phyloP scores from a whole-genome alignment of 306 rosid genomes.

The Malus asiatica region DNA sequence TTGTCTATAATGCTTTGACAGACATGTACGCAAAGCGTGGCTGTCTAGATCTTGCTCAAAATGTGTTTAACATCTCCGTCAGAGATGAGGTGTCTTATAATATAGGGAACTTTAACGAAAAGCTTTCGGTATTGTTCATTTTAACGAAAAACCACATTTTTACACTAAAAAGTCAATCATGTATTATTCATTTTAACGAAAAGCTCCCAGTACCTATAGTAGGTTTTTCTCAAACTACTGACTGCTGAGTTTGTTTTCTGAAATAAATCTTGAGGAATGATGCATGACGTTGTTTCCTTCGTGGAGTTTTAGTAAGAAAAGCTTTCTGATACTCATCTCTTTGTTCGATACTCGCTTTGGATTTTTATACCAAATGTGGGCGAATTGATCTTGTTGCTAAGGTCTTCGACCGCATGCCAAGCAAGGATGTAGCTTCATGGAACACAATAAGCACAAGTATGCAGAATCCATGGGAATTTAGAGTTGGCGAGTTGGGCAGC shows the following conservation, averaged over 20 bases:
- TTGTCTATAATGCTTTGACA: slow-evolving; percentile 70
- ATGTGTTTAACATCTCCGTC: slow-evolving; percentile 51
- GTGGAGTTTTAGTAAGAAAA: slow-evolving; percentile 50
- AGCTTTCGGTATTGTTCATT: accelerated
- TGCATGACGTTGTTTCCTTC: slow-evolving; percentile 65
- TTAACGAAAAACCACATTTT: too few relatives aligned
- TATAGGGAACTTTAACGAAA: not conserved
- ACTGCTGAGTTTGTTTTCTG: slow-evolving; percentile 60
- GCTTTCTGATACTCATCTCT: slow-evolving; percentile 48
- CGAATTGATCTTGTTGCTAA: slow-evolving; percentile 60
- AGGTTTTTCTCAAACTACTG: slow-evolving; percentile 65
- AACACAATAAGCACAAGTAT: not conserved
- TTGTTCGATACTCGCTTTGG: slow-evolving; percentile 69
- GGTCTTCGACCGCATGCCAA: slow-evolving; percentile 51
- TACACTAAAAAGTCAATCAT: too few relatives aligned
- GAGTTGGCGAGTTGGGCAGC: slow-evolving; percentile 77
- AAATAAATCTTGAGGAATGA: slow-evolving; percentile 50
- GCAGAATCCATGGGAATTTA: slow-evolving; percentile 66
- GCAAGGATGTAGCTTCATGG: slow-evolving; percentile 37
- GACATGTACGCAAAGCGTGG: slow-evolving; percentile 86
- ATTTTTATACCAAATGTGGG: slow-evolving; percentile 79
- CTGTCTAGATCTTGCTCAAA: slow-evolving; percentile 46
- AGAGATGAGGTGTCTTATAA: slow-evolving; percentile 72
- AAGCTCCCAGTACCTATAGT: slow-evolving; percentile 21
- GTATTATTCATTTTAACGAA: too few relatives aligned